These are phyloP conservation scores for Coffea humblotiana DNA, from an alignment of 305 asterid genomes.

Conservation along the genomic window DNA sequence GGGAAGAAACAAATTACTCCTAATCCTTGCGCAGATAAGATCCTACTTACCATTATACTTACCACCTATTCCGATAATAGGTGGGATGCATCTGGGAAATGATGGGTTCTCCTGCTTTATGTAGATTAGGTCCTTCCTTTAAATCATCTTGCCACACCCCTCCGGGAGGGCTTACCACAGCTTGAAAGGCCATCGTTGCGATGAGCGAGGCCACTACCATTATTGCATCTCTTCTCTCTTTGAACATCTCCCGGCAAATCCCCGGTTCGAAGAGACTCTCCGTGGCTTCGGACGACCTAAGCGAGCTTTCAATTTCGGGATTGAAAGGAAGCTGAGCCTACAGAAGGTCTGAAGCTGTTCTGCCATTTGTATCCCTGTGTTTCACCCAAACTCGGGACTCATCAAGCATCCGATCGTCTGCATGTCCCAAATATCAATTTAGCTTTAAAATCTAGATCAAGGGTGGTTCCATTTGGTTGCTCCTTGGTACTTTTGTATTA, in stretches of 20 bases:
- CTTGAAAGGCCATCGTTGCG: conserved; percentile 49
- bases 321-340: not conserved
- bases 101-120: conserved; percentile 47
- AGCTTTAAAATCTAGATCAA: not conserved
- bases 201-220: conserved; percentile 60
- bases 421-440: not conserved
- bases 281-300: not conserved
- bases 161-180: conserved; percentile 50
- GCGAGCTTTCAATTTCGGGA: not conserved
- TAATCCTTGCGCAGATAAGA: too few relatives aligned
- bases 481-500: not conserved
- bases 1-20: too few relatives aligned
- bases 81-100: conserved; percentile 41
- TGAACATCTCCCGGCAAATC: conserved; percentile 25
- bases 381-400: not conserved
- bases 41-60: too few relatives aligned
- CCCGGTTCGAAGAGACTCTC: too few relatives aligned
- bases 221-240: conserved; percentile 44
- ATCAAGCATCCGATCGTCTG: not conserved
- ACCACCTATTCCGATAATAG: too few relatives aligned
- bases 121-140: conserved; percentile 6
- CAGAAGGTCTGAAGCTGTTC: not conserved
- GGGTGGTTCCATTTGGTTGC: not conserved
- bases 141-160: conserved; percentile 47
- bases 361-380: not conserved